These are phyloP conservation scores for Helicocarpus griseus DNA, from an alignment of 2,329 filamentous ascomycete genomes.

Conservation along the genomic window DNA sequence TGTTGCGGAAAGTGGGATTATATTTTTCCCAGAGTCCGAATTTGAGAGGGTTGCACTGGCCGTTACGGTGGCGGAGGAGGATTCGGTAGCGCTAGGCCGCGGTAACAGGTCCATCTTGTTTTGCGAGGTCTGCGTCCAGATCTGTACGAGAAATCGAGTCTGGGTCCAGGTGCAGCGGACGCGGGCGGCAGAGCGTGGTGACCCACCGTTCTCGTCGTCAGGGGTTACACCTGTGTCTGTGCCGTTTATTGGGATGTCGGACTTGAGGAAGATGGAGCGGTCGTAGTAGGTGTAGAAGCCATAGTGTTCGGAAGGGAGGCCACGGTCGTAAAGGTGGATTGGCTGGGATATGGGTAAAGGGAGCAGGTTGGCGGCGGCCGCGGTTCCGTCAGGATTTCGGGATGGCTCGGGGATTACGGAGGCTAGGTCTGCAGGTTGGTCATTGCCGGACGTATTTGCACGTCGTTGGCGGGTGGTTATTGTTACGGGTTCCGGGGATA, in stretches of 20 bases:
- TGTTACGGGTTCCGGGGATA: conserved; percentile 34
- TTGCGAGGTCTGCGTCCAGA: conserved; percentile 45
- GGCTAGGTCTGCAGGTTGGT: conserved; percentile 34
- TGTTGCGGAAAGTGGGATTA: conserved; percentile 30
- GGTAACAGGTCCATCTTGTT: conserved; percentile 19
- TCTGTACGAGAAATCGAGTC: conserved; percentile 52
- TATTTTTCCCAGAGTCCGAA: no score
- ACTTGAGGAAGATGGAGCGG: conserved; percentile 72
- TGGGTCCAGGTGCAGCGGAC: conserved; percentile 50
- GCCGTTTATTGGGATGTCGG: conserved; percentile 40
- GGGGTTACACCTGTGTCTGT: conserved; percentile 29
- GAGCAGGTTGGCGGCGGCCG: conserved; percentile 61
- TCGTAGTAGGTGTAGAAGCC: conserved; percentile 91
- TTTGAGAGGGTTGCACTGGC: conserved; percentile 17
- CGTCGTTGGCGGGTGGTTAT: conserved; percentile 7
- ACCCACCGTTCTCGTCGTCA: conserved; percentile 43
- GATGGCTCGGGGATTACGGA: conserved; percentile 54
- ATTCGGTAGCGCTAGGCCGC: conserved; percentile 13
- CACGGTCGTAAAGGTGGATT: conserved; percentile 75
- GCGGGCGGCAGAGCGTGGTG: conserved; percentile 35
- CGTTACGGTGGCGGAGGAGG: conserved; percentile 15
- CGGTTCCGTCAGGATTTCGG: conserved; percentile 58
- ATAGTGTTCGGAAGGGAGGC: conserved; percentile 72
- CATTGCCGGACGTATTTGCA: background rate
- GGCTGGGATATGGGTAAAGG: conserved; percentile 63